Evolutionary conservation across 108 stramenopile species (phyloP).

Genomic region (Discostella stelligeroides): DNA sequence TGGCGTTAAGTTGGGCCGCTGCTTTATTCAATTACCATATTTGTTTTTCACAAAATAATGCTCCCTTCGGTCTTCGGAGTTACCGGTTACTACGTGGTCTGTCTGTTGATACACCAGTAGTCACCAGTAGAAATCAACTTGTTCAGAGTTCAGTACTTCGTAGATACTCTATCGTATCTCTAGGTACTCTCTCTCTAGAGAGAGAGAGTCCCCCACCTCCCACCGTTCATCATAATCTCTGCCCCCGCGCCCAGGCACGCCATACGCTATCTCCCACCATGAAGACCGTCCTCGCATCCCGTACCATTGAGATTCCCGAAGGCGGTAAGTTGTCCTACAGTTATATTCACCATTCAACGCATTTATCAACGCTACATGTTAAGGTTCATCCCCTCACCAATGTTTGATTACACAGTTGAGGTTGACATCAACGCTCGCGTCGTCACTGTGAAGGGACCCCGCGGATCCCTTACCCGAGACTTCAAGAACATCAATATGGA

Average conservation of each 20-base stretch:
- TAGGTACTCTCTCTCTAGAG: neutral
- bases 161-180: too few species aligned
- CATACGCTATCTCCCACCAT: constrained; percentile 61
- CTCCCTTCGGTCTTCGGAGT: too few species aligned
- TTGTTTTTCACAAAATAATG: too few species aligned
- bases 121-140: too few species aligned
- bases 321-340: constrained; percentile 47
- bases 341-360: too few species aligned
- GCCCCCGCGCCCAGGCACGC: constrained; percentile 69
- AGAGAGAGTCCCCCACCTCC: neutral
- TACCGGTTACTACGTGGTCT: too few species aligned
- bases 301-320: constrained; percentile 74
- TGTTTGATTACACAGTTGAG: constrained; percentile 58
- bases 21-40: too few species aligned
- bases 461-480: constrained; percentile 89
- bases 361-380: neutral
- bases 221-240: neutral
- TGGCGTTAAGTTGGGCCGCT: too few species aligned
- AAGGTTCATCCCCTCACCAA: neutral
- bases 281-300: constrained; percentile 85
- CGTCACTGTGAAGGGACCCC: constrained; percentile 93
- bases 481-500: constrained; percentile 97
- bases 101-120: too few species aligned
- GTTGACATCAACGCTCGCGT: constrained; percentile 85
- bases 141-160: too few species aligned